Evolutionary conservation across 176 grass and related monocot species (phyloP).

Genomic region (Lolium rigidum): DNA sequence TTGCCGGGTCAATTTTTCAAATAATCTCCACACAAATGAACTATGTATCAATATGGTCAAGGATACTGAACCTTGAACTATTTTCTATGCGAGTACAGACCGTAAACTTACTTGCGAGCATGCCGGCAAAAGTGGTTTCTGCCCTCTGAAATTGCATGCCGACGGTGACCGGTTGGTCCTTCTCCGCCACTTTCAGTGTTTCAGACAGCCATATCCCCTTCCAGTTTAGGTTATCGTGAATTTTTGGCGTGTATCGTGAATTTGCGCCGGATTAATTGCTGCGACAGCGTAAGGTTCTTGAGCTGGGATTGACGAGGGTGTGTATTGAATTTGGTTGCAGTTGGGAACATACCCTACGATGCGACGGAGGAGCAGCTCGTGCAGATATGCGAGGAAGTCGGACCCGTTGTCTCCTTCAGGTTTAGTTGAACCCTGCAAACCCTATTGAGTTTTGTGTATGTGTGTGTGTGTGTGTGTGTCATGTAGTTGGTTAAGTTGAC

Average conservation of each 20-base stretch:
- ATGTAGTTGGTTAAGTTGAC: not conserved
- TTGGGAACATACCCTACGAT: constrained; percentile 94
- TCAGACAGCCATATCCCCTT: not conserved
- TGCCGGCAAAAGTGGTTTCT: too few species aligned
- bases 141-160: too few species aligned
- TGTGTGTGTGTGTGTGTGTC: not conserved
- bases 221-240: not conserved
- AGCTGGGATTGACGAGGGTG: constrained; percentile 19
- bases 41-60: too few species aligned
- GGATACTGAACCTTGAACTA: too few species aligned
- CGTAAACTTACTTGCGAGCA: too few species aligned
- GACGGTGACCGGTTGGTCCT: too few species aligned
- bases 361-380: constrained; percentile 93
- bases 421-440: constrained; percentile 38
- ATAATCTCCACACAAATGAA: too few species aligned
- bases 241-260: not conserved
- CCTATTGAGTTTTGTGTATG: not conserved
- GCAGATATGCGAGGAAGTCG: constrained; percentile 94
- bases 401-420: constrained; percentile 97
- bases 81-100: too few species aligned
- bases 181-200: too few species aligned
- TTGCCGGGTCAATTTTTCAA: too few species aligned
- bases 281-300: not conserved
- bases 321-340: constrained; percentile 51
- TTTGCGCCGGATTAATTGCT: not conserved